phyloP scores from a whole-genome alignment of 306 rosid genomes.

The Vachellia collinsii region DNA sequence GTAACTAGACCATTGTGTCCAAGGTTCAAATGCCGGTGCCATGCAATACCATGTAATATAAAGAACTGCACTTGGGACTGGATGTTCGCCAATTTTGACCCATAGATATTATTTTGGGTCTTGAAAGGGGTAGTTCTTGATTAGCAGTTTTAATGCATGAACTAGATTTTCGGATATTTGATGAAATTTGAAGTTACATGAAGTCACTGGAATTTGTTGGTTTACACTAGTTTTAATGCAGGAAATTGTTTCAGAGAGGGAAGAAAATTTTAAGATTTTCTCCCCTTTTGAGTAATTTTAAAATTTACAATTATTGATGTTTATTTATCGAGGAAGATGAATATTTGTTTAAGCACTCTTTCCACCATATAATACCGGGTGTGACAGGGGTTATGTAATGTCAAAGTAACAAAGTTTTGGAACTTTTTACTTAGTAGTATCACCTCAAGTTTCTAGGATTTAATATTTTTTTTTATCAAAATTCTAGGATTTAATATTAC shows the following conservation, averaged over 20 bases:
- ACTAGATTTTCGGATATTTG: neutral
- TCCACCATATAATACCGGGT: too few relatives aligned
- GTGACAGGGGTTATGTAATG: too few relatives aligned
- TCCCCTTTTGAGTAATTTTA: neutral
- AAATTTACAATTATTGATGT: too few relatives aligned
- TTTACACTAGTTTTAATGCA: neutral
- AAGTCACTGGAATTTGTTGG: neutral
- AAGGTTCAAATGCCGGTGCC: neutral
- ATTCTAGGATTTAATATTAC: too few relatives aligned
- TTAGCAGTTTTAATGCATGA: neutral
- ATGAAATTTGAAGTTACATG: neutral
- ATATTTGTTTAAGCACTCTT: too few relatives aligned
- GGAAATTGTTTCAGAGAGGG: neutral
- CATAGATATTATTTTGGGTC: neutral
- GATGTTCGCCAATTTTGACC: neutral
- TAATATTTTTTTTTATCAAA: too few relatives aligned
- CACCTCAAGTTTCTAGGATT: too few relatives aligned
- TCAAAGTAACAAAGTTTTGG: too few relatives aligned
- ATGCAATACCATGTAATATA: neutral
- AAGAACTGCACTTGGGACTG: neutral
- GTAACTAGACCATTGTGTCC: neutral
- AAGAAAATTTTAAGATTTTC: neutral
- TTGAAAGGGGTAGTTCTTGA: neutral
- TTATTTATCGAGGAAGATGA: too few relatives aligned
- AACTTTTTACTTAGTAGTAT: too few relatives aligned